phyloP scores from a whole-genome alignment of 176 grass and related monocot species.

The Carex cristatella region DNA sequence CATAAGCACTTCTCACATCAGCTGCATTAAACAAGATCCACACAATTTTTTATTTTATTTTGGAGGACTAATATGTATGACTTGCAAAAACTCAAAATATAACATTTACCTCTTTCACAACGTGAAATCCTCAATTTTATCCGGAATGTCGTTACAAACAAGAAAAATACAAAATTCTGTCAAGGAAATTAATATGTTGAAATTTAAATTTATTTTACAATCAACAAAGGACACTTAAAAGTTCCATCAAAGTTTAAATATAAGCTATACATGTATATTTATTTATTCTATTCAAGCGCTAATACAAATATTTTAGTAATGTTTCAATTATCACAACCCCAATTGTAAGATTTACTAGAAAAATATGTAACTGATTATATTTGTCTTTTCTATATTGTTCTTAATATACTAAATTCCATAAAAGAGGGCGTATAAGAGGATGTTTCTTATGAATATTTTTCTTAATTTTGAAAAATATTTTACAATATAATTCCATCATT shows the following conservation, averaged over 20 bases:
- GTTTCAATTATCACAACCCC: too few species aligned
- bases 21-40: neutral
- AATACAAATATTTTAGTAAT: too few species aligned
- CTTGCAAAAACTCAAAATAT: neutral
- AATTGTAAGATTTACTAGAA: too few species aligned
- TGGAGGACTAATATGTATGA: neutral
- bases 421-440: too few species aligned
- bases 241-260: neutral
- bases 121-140: neutral
- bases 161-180: neutral
- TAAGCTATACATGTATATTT: neutral
- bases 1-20: neutral
- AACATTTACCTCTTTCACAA: neutral
- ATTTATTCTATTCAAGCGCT: too few species aligned
- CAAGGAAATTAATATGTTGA: neutral
- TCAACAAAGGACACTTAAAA: neutral
- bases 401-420: too few species aligned
- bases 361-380: too few species aligned
- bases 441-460: too few species aligned
- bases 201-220: neutral
- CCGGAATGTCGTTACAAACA: neutral
- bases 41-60: neutral
- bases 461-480: too few species aligned
- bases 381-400: too few species aligned
- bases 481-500: too few species aligned